phyloP scores from a whole-genome alignment of 2,329 filamentous ascomycete genomes.

The Talaromyces sp. region DNA sequence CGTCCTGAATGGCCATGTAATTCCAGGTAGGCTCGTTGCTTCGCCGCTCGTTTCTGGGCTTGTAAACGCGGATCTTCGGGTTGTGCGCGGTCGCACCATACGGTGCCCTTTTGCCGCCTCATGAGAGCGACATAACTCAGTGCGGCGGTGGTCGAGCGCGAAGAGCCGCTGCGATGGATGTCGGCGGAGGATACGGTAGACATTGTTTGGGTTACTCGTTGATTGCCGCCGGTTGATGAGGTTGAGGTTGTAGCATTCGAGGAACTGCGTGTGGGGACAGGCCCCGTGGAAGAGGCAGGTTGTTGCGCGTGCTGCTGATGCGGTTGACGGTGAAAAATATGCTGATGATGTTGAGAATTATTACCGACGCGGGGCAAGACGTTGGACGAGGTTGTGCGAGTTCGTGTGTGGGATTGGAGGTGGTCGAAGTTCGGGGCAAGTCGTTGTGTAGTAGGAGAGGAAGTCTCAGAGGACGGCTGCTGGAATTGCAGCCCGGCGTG shows the following conservation, averaged over 20 bases:
- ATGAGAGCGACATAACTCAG: conserved; percentile 94
- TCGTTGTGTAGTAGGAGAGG: conserved; percentile 10
- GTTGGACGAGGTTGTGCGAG: conserved; percentile 6
- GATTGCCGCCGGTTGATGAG: conserved; percentile 39
- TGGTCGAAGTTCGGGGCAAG: conserved; percentile 11
- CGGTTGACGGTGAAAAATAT: conserved; percentile 28
- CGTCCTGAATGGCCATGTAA: conserved; percentile 67
- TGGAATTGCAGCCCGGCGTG: conserved; percentile 23
- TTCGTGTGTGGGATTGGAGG: conserved; percentile 7
- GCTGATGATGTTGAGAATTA: conserved; percentile 21
- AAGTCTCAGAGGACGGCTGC: conserved; percentile 17
- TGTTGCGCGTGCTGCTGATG: conserved; percentile 21
- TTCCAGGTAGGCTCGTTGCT: conserved; percentile 80
- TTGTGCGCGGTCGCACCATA: conserved; percentile 95
- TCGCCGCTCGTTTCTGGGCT: conserved; percentile 81
- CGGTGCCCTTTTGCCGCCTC: conserved; percentile 93
- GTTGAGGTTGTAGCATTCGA: conserved; percentile 45
- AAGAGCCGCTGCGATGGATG: conserved; percentile 73
- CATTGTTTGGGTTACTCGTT: conserved; percentile 28
- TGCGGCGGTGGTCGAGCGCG: conserved; percentile 65
- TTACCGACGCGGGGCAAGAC: conserved; percentile 2
- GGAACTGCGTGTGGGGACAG: conserved; percentile 33
- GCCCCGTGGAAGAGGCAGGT: conserved; percentile 16
- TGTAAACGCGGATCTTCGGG: conserved; percentile 82
- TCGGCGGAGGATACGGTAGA: conserved; percentile 31